These are phyloP conservation scores for Plasmodium adleri DNA, from an alignment of 169 alveolate species.

Conservation along the genomic window DNA sequence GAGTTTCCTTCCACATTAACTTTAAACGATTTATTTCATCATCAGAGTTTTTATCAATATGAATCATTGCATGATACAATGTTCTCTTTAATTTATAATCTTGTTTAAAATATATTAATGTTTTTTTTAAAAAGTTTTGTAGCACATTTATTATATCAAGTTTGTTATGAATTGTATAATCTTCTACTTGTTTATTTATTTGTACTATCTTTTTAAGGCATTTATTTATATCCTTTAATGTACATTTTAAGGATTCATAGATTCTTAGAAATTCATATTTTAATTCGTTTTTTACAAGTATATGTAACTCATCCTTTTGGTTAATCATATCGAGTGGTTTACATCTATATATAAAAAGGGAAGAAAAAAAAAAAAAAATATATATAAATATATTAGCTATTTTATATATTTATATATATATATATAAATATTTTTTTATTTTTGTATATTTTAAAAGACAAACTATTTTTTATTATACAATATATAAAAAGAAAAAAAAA, in stretches of 20 bases:
- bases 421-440: no score
- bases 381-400: not conserved
- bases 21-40: constrained; percentile 53
- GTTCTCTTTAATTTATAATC: constrained; percentile 43
- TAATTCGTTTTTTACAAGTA: constrained; percentile 43
- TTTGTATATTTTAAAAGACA: no score
- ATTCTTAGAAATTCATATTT: constrained; percentile 37
- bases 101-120: constrained; percentile 39
- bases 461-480: no score
- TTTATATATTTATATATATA: no score
- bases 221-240: constrained; percentile 28
- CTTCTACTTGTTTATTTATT: constrained; percentile 9
- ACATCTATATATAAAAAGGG: constrained; percentile 15
- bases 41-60: constrained; percentile 60
- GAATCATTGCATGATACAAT: constrained; percentile 34
- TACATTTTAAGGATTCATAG: constrained; percentile 26
- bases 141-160: constrained; percentile 11
- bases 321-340: constrained; percentile 14
- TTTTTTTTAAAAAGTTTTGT: constrained; percentile 20
- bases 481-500: not conserved
- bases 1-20: constrained; percentile 71
- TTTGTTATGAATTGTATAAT: not conserved
- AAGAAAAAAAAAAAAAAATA: not conserved
- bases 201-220: constrained; percentile 28
- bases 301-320: constrained; percentile 21